These are phyloP conservation scores for Phytophthora constricta DNA, from an alignment of 352 stramenopile genomes.

Conservation along the genomic window DNA sequence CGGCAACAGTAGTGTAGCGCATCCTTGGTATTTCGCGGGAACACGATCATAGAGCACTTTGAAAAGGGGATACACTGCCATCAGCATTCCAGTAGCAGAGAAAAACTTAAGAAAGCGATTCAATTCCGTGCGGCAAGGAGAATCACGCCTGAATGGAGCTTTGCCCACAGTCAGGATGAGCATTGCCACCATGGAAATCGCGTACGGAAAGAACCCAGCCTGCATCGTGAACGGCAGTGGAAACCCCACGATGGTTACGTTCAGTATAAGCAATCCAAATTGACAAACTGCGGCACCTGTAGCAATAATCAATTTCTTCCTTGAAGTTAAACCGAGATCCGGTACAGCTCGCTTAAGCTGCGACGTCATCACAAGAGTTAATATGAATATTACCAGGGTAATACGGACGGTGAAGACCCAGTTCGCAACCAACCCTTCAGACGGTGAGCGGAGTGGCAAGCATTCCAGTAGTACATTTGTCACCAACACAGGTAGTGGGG, in stretches of 20 bases:
- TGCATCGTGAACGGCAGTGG: conserved; percentile 25
- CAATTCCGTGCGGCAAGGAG: conserved; percentile 3
- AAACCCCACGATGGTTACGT: conserved; percentile 7
- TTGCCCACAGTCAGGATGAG: conserved; percentile 9
- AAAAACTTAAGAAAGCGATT: conserved; percentile 12
- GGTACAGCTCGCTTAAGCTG: conserved; percentile 12
- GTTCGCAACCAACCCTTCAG: conserved; percentile 18
- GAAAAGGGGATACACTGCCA: conserved; percentile 20
- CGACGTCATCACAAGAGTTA: conserved; percentile 3
- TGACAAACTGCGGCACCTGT: conserved; percentile 1
- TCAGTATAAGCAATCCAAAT: conserved; percentile 1
- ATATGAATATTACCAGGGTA: not conserved
- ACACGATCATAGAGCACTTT: conserved; percentile 21
- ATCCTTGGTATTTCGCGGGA: conserved; percentile 1
- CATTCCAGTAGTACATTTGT: conserved; percentile 14
- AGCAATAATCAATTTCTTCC: conserved; percentile 9
- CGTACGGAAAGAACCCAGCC: conserved; percentile 18
- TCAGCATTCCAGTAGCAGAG: conserved; percentile 17
- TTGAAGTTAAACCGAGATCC: conserved; percentile 13
- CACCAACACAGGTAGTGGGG: conserved; percentile 11
- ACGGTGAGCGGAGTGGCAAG: conserved; percentile 11
- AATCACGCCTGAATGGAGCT: conserved; percentile 14
- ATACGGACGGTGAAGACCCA: conserved; percentile 28
- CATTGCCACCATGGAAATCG: conserved; percentile 7
- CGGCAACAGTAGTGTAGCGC: not conserved